Percentiles rank a stretch among this genome's conserved stretches.
These are phyloP conservation scores for Diutina siamensis DNA, from an alignment of 1,139 yeast species.

Conservation along the genomic window DNA sequence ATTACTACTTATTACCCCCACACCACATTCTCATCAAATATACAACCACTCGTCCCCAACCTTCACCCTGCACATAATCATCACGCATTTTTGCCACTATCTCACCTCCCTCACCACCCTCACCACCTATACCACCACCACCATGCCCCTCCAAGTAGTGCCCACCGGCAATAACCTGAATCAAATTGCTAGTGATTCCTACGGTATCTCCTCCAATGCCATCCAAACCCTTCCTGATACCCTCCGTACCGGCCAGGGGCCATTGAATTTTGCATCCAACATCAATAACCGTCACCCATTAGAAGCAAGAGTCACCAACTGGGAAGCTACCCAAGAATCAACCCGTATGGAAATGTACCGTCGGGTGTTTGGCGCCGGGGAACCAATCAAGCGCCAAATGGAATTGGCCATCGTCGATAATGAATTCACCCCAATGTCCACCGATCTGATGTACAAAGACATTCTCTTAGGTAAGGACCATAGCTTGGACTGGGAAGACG, in stretches of 20 bases:
- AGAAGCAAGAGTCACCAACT: conserved; percentile 58
- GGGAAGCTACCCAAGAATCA: conserved; percentile 72
- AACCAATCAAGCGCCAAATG: conserved; percentile 83
- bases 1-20: too few relatives aligned
- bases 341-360: conserved; percentile 69
- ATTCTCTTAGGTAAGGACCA: conserved; percentile 69
- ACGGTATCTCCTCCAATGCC: conserved; percentile 43
- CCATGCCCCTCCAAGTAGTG: conserved; percentile 1
- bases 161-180: neutral
- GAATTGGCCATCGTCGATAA: conserved; percentile 70
- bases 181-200: conserved; percentile 9
- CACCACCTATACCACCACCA: neutral
- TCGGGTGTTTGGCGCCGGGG: conserved; percentile 85
- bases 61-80: too few relatives aligned
- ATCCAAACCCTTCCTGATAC: conserved; percentile 55
- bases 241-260: conserved; percentile 47
- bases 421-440: conserved; percentile 57
- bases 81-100: conserved; percentile 3
- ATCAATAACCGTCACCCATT: conserved; percentile 83
- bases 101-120: neutral
- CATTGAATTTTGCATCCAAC: conserved; percentile 50
- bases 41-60: too few relatives aligned
- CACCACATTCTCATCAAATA: too few relatives aligned
- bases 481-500: conserved; percentile 86
- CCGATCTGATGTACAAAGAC: conserved; percentile 59